phyloP scores from a whole-genome alignment of 441 rosid genomes.

The Melastoma candidum region DNA sequence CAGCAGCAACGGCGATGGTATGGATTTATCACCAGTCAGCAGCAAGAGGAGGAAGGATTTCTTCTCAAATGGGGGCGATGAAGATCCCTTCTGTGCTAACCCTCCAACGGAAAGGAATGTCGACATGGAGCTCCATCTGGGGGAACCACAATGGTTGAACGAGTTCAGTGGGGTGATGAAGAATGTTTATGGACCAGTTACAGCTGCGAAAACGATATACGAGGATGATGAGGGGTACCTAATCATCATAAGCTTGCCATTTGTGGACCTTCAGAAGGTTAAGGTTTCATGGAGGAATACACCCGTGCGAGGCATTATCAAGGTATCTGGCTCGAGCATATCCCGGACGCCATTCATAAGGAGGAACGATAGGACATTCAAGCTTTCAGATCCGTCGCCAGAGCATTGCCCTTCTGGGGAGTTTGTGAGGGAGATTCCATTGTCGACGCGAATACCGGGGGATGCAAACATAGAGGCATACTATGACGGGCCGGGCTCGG shows the following conservation, averaged over 20 bases:
- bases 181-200: constrained; percentile 14
- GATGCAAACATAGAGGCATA: constrained; percentile 65
- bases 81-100: constrained; percentile 37
- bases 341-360: constrained; percentile 48
- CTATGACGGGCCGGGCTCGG: constrained; percentile 48
- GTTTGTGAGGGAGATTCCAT: constrained; percentile 51
- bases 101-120: constrained; percentile 28
- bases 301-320: constrained; percentile 42
- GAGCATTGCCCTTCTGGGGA: constrained; percentile 74
- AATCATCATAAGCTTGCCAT: constrained; percentile 56
- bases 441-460: constrained; percentile 56
- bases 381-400: constrained; percentile 46
- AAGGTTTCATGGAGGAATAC: constrained; percentile 70
- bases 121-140: constrained; percentile 33
- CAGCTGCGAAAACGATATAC: constrained; percentile 58
- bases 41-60: constrained; percentile 54
- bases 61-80: constrained; percentile 38
- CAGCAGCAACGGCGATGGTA: constrained; percentile 36
- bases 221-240: constrained; percentile 55
- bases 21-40: constrained; percentile 48
- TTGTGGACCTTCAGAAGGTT: constrained; percentile 57
- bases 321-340: constrained; percentile 49
- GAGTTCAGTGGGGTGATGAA: constrained; percentile 13
- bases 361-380: constrained; percentile 55
- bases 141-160: constrained; percentile 40